Percentiles rank a stretch among this genome's conserved stretches.
Evolutionary conservation across 2,329 filamentous ascomycete genomes (phyloP).

Genomic region (Lithohypha guttulata): DNA sequence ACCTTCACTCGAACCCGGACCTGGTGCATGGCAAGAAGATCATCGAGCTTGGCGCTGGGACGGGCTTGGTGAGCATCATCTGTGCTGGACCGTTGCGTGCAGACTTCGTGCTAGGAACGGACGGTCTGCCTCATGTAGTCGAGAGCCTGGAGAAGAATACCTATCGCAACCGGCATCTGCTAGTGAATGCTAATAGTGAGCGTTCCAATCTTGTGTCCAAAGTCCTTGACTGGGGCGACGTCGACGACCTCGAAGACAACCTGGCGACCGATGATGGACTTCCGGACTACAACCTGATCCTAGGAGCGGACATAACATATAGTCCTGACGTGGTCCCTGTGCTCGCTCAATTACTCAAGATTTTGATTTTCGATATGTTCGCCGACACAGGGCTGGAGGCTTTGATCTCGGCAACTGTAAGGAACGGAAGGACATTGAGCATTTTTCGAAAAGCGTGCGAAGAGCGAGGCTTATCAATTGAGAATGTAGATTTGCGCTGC

Average conservation of each 20-base stretch:
- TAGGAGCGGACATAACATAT: constrained; percentile 22
- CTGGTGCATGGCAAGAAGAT: constrained; percentile 39
- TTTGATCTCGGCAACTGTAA: constrained; percentile 50
- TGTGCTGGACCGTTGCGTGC: constrained; percentile 49
- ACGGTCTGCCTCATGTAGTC: constrained; percentile 44
- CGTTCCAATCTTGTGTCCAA: neutral
- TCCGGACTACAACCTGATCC: constrained; percentile 13
- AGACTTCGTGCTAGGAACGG: constrained; percentile 47
- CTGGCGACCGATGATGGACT: constrained; percentile 9
- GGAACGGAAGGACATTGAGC: constrained; percentile 52
- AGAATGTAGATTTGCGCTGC: constrained; percentile 33
- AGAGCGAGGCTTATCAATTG: constrained; percentile 29
- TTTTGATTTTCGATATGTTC: constrained; percentile 12
- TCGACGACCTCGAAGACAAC: constrained; percentile 12
- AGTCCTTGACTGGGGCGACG: constrained; percentile 17
- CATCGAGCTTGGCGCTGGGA: constrained; percentile 57
- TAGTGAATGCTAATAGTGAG: neutral
- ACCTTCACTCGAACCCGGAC: constrained; percentile 30
- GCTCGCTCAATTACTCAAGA: constrained; percentile 15
- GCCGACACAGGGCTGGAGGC: constrained; percentile 29
- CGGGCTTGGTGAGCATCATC: constrained; percentile 54
- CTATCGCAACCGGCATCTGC: constrained; percentile 23
- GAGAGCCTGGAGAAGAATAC: constrained; percentile 31
- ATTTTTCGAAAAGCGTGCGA: constrained; percentile 46
- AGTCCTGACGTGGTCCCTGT: constrained; percentile 19